Base-by-base conservation (phyloP, 2,329 filamentous ascomycete genomes). In the Exophiala sp. region DNA sequence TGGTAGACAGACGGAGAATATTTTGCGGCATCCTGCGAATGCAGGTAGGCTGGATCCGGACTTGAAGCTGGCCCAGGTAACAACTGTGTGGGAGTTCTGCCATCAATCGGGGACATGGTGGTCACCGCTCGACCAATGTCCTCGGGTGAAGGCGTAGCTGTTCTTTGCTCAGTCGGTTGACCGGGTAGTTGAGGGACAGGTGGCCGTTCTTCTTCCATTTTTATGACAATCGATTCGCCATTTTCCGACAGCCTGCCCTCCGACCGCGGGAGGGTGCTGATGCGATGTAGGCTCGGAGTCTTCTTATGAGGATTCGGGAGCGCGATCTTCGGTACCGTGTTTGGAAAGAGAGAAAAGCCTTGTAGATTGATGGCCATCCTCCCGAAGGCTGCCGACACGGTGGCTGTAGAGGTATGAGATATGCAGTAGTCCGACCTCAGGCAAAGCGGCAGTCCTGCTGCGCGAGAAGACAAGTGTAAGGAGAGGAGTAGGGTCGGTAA, bases 81-180 rank as follows among this genome's bases (percentile, higher is more conserved):
- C n/a, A 42, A 34, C 29, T 52, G 50, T 14, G 53, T 37, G 3
- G 53, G 56, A 21, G 53, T 58, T 34, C 43, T 50, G 11, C 54
- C 57, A 49, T 60, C 55, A 10, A 60, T 55, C 3, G 58, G 57
- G 14, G 58, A 60, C 6, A 46, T 38, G 10, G 57, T 59, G 18
- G 52, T 60, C n/a, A 60, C 50, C 13, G 58, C 58, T 43, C 48
- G 50, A 7, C 58, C 58, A 27, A 59, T 60, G 21, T 59, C 50
- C 21, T 53, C 46, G n/a, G 53, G 50, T 22, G 55, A 58, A 21
- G 54, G 53, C 18, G 48, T 57, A 8, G 40, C 37, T 29, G 45
- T 37, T 21, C 54, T 32, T 7, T 29, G 19, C 10, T 49, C 43
- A 21, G 9, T 30, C 9, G 52, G 27, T 21, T 46, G 46, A 8